A percentile compares a stretch with the other conserved stretches of the same genome.
Evolutionary conservation across 2,329 filamentous ascomycete species (phyloP).

Genomic region (Leptosphaerulina australis): DNA sequence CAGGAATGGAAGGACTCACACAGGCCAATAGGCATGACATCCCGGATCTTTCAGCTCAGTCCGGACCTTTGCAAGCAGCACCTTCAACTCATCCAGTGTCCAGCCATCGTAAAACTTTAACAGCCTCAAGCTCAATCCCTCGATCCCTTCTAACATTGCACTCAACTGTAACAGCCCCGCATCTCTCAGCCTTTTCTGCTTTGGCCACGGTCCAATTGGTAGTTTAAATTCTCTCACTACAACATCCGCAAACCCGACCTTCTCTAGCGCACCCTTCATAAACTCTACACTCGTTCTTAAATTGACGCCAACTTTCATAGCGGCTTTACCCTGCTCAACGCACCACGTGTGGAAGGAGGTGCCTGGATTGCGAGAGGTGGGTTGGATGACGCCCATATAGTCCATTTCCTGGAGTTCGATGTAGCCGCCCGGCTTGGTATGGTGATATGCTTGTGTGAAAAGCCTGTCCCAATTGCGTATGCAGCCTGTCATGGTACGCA

Average conservation of each 20-base stretch:
- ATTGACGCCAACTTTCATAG: conserved; percentile 28
- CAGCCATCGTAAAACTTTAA: conserved; percentile 34
- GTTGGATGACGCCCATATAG: conserved; percentile 35
- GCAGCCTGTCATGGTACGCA: conserved; percentile 57
- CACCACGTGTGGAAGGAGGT: conserved; percentile 32
- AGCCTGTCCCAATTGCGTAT: conserved; percentile 61
- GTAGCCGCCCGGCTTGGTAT: conserved; percentile 38
- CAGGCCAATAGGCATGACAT: conserved; percentile 39
- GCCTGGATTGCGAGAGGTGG: conserved; percentile 42
- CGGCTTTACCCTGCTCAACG: conserved; percentile 27
- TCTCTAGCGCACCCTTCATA: conserved; percentile 20
- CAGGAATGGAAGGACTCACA: conserved; percentile 27
- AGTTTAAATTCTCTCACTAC: conserved; percentile 27
- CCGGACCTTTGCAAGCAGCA: conserved; percentile 44
- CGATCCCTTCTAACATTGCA: conserved; percentile 38
- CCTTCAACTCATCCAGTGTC: conserved; percentile 36
- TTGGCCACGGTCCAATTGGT: conserved; percentile 32
- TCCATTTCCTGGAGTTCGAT: conserved; percentile 40
- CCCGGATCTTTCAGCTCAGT: conserved; percentile 37
- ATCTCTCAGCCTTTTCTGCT: conserved; percentile 28
- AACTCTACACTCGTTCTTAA: conserved; percentile 33
- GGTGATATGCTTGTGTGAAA: conserved; percentile 56
- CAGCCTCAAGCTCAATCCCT: conserved; percentile 33
- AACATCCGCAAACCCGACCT: conserved; percentile 31
- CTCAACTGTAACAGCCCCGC: conserved; percentile 36